Percentiles rank a stretch among this genome's conserved stretches.
Evolutionary conservation across 2,329 filamentous ascomycete genomes (phyloP).

Genomic region (Phaeosphaeriaceae sp.): DNA sequence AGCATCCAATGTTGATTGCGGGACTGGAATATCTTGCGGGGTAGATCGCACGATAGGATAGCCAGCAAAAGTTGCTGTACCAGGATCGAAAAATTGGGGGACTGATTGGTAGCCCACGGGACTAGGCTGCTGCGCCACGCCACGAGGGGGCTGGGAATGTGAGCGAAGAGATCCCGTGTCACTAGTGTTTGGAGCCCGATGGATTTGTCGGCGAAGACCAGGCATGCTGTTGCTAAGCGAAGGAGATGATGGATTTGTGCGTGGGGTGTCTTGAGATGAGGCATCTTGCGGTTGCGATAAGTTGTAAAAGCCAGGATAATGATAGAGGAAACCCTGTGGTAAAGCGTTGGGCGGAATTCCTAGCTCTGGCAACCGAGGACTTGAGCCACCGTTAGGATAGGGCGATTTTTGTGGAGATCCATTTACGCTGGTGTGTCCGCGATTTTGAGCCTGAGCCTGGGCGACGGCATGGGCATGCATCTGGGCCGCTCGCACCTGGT

Average conservation of each 20-base stretch:
- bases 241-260: slow-evolving; percentile 58
- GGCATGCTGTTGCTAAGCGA: slow-evolving; percentile 54
- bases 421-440: slow-evolving; percentile 42
- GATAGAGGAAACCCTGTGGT: slow-evolving; percentile 53
- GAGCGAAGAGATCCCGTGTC: slow-evolving; percentile 53
- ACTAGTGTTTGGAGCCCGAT: slow-evolving; percentile 54
- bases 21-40: slow-evolving; percentile 30
- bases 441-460: slow-evolving; percentile 44
- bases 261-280: slow-evolving; percentile 51
- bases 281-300: slow-evolving; percentile 43
- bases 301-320: slow-evolving; percentile 54
- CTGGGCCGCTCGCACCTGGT: slow-evolving; percentile 44
- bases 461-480: slow-evolving; percentile 47
- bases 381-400: slow-evolving; percentile 40
- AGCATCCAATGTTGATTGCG: slow-evolving; percentile 25
- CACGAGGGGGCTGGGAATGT: slow-evolving; percentile 58
- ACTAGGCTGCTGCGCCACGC: slow-evolving; percentile 48
- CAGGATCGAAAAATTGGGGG: slow-evolving; percentile 41
- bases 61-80: slow-evolving; percentile 28
- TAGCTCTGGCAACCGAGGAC: slow-evolving; percentile 40
- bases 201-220: slow-evolving; percentile 50
- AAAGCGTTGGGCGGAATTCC: slow-evolving; percentile 36
- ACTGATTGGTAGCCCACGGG: slow-evolving; percentile 49
- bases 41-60: slow-evolving; percentile 45
- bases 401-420: slow-evolving; percentile 51